phyloP scores from a whole-genome alignment of 2,329 filamentous ascomycete species.

The Fusarium transvaalense region DNA sequence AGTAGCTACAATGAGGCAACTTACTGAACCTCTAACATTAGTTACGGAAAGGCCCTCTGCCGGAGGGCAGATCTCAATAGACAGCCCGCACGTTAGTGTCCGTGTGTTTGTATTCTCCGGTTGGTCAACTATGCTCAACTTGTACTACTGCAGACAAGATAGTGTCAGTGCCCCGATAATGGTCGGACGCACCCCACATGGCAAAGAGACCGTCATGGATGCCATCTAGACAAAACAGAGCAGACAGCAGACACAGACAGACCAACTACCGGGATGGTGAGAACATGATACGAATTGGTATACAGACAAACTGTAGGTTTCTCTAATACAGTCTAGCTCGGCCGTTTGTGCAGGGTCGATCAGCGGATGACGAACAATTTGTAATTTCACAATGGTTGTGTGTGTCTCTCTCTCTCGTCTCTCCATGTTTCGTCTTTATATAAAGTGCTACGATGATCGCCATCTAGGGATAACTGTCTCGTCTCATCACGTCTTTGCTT shows the following conservation, averaged over 20 bases:
- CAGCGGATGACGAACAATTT: constrained; percentile 27
- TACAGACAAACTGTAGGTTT: constrained; percentile 4
- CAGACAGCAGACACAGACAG: too few relatives aligned
- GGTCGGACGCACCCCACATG: constrained; percentile 12
- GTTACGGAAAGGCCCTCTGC: constrained; percentile 23
- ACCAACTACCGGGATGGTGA: neutral
- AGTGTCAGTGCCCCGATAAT: constrained; percentile 7
- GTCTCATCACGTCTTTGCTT: constrained; percentile 10
- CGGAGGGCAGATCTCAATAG: constrained; percentile 45
- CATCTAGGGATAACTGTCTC: neutral
- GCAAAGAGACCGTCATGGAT: neutral
- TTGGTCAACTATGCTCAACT: constrained; percentile 5
- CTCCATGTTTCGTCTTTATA: constrained; percentile 22
- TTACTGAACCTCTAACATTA: constrained; percentile 11
- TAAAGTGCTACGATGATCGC: constrained; percentile 23
- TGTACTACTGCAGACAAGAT: neutral
- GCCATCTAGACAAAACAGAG: neutral
- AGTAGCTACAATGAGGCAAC: neutral
- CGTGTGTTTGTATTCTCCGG: constrained; percentile 34
- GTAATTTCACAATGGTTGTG: constrained; percentile 15
- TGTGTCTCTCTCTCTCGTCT: neutral
- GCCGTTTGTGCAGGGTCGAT: constrained; percentile 14
- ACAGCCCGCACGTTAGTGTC: constrained; percentile 22
- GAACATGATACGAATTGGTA: neutral
- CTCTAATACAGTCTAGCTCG: neutral